Evolutionary conservation across 345 rosid genomes (phyloP).

Genomic region (Eucalyptus viminalis): DNA sequence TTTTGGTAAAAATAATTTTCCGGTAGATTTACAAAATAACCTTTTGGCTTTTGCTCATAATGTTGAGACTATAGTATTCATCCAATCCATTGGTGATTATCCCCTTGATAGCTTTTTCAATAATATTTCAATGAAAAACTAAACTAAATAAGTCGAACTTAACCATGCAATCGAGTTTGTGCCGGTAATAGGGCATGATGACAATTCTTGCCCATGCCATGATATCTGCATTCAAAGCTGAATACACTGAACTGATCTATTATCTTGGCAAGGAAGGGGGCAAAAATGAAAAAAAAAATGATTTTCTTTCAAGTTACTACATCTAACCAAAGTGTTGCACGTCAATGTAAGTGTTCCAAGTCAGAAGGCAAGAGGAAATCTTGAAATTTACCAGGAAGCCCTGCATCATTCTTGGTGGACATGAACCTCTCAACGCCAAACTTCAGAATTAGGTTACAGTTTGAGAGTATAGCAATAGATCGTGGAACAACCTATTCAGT

Average conservation of each 20-base stretch:
- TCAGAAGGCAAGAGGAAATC: not conserved
- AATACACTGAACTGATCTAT: too few species aligned
- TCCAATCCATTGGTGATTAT: not conserved
- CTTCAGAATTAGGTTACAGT: not conserved
- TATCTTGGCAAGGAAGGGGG: not conserved
- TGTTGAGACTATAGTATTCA: not conserved
- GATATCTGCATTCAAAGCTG: not conserved
- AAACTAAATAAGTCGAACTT: not conserved
- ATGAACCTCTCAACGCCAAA: not conserved
- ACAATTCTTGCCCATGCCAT: rapidly evolving
- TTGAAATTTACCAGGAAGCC: not conserved
- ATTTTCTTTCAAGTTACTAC: not conserved
- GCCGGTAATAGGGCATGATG: rapidly evolving
- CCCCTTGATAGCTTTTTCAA: not conserved
- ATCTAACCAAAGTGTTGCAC: not conserved
- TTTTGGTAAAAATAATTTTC: too few species aligned
- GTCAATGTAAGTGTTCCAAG: not conserved
- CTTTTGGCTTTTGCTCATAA: not conserved
- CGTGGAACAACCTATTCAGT: slow-evolving; percentile 59
- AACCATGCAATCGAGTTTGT: not conserved
- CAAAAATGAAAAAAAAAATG: too few species aligned
- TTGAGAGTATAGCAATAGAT: slow-evolving; percentile 68
- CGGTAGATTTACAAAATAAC: not conserved
- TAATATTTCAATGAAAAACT: not conserved
- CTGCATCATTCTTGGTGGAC: too few species aligned